Base-by-base conservation (phyloP, 305 asterid genomes). In the Ilex paraguariensis region DNA sequence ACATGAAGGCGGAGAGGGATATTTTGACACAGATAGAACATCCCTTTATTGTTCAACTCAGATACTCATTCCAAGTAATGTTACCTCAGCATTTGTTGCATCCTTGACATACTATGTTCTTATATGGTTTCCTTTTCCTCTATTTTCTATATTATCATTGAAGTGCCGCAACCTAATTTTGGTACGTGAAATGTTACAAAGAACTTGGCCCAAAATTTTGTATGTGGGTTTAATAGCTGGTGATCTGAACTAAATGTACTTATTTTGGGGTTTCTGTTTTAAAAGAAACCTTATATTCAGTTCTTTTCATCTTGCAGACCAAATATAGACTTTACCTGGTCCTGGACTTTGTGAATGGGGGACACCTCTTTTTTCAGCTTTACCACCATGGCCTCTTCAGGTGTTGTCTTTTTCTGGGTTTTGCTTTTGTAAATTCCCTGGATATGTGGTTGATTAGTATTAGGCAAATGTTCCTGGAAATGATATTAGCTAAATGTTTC, bases 1-100 rank as follows among this genome's bases (percentile, higher is more conserved):
- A 82, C 60, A 82, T 76, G 87, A 82, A 72, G 72, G 81, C 81
- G 9, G 84, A 82, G 74, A 76, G 87, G 71, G 87, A 81, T 62
- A 78, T 82, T 33, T 66, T 79, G 73, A 79, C 84, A 30, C 69
- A 76, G 75, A 82, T 76, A 21, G 84, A 82, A 68, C 84, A 79
- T 55, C 84, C 87, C 28, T 82, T 73, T 58, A 71, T 82, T 40
- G 81, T 82, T 16, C 87, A 69, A 28, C 75, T 82, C 63, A 76
- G 84, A 70, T 82, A 71, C 72, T 76, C 87, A 17, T 81, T 81
- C 61, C 87, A 78, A 79, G 87, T 78, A 65, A 59, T 17, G 13
- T 55, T 32, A 50, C 44, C 16, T 62, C 57, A 9, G 49, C 31
- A 13, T 48, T 14, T 59, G 16, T 44, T 61, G 15, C 53, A 49